Percentiles rank a stretch among this genome's conserved stretches.
phyloP scores from a whole-genome alignment of 768 basidiomycete genomes.

The Neoboletus magnificus region DNA sequence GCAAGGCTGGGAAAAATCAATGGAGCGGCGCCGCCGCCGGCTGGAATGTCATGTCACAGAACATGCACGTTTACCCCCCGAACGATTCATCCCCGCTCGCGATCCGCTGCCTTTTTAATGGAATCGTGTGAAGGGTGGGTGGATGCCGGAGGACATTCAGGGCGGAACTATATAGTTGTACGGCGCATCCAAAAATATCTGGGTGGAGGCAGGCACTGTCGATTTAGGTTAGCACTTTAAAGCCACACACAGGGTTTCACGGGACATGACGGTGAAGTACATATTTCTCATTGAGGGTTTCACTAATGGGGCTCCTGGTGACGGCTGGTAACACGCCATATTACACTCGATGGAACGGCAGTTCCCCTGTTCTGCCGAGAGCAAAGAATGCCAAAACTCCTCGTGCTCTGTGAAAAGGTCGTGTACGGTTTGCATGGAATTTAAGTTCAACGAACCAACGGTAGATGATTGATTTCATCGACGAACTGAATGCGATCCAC shows the following conservation, averaged over 20 bases:
- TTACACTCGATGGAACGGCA: neutral
- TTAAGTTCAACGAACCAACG: neutral
- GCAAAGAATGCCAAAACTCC: neutral
- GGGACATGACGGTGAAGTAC: neutral
- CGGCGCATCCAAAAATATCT: neutral
- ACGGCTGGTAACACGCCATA: neutral
- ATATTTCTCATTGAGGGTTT: neutral
- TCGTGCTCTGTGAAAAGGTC: neutral
- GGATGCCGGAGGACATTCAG: neutral
- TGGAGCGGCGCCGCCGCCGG: neutral
- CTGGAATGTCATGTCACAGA: neutral
- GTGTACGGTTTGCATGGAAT: neutral
- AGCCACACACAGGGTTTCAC: neutral
- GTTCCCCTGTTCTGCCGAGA: neutral
- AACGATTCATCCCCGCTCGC: neutral
- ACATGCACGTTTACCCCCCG: neutral
- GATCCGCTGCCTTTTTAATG: constrained; percentile 14
- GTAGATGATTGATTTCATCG: neutral
- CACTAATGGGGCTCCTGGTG: neutral
- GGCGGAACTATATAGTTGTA: neutral
- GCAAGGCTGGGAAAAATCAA: constrained; percentile 21
- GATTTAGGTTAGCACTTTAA: neutral
- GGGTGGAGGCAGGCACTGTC: neutral
- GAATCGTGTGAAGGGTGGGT: neutral
- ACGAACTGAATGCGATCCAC: neutral